A percentile compares a stretch with the other conserved stretches of the same genome.
Evolutionary conservation across 73 alveolate species (phyloP).

Genomic region (Paramecium caudatum): DNA sequence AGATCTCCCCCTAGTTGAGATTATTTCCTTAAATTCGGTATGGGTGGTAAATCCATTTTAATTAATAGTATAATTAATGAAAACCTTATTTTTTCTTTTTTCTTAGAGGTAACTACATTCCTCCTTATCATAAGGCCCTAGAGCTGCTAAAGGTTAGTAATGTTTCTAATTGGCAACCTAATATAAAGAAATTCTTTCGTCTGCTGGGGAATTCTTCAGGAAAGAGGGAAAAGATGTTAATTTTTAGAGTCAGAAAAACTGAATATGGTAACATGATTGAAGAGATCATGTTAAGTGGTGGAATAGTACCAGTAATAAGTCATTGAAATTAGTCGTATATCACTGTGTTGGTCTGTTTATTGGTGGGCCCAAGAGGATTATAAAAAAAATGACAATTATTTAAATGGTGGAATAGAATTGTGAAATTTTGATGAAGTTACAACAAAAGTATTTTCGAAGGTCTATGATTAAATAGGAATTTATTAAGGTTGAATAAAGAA

Average conservation of each 20-base stretch:
- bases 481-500: no score
- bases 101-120: constrained; percentile 75
- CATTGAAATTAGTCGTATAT: no score
- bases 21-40: constrained; percentile 18
- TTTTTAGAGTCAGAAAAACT: constrained; percentile 75
- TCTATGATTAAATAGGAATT: no score
- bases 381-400: no score
- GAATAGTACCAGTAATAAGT: constrained; percentile 87
- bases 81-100: constrained; percentile 76
- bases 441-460: no score
- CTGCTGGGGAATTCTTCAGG: constrained; percentile 89
- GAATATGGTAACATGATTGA: constrained; percentile 81
- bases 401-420: no score
- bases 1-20: constrained; percentile 18
- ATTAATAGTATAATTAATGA: constrained; percentile 8
- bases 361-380: no score
- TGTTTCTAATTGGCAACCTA: constrained; percentile 80
- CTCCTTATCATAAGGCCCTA: constrained; percentile 74
- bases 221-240: constrained; percentile 77
- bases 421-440: no score
- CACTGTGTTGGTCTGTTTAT: no score
- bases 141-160: constrained; percentile 89
- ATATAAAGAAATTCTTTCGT: constrained; percentile 79
- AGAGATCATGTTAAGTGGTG: constrained; percentile 83
- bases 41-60: constrained; percentile 14